Percentiles rank a stretch among this genome's conserved stretches.
These are phyloP conservation scores for Neotropicomus parvogracilis DNA, from an alignment of 1,284 basidiomycete genomes.

Conservation along the genomic window DNA sequence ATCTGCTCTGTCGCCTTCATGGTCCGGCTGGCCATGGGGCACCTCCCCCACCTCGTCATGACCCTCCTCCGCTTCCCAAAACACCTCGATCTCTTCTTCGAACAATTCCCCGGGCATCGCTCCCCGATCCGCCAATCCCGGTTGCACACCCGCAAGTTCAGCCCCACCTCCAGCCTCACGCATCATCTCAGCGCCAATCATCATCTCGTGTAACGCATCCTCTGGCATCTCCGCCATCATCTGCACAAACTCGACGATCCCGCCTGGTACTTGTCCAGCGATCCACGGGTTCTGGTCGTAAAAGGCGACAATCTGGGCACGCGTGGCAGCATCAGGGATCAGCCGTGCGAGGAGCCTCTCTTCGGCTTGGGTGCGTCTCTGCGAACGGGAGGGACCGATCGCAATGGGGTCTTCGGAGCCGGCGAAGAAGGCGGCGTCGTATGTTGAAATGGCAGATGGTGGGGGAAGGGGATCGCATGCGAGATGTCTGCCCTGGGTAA, in stretches of 20 bases:
- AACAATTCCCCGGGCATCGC: conserved; percentile 37
- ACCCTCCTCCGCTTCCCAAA: conserved; percentile 26
- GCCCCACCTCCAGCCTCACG: conserved; percentile 28
- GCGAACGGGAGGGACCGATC: conserved; percentile 24
- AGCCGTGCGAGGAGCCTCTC: conserved; percentile 50
- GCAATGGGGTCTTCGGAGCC: conserved; percentile 54
- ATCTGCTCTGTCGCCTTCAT: conserved; percentile 35
- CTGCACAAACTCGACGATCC: conserved; percentile 61
- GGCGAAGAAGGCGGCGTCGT: conserved; percentile 71
- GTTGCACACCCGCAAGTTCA: conserved; percentile 41
- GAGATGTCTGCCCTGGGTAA: conserved; percentile 51
- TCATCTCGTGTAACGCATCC: conserved; percentile 54
- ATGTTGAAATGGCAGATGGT: conserved; percentile 50
- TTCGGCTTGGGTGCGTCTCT: conserved; percentile 44
- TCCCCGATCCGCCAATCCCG: conserved; percentile 36
- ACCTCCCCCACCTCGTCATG: conserved; percentile 17
- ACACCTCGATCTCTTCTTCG: conserved; percentile 21
- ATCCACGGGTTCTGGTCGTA: conserved; percentile 35
- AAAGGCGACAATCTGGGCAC: conserved; percentile 50
- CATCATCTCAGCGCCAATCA: conserved; percentile 45
- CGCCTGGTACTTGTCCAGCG: conserved; percentile 57
- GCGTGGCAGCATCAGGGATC: conserved; percentile 54
- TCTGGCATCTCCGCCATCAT: conserved; percentile 54
- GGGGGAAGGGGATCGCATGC: conserved; percentile 84
- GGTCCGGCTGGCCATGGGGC: not conserved